Base-by-base conservation (phyloP, 2,329 filamentous ascomycete species). In the Stemphylium beticola region DNA sequence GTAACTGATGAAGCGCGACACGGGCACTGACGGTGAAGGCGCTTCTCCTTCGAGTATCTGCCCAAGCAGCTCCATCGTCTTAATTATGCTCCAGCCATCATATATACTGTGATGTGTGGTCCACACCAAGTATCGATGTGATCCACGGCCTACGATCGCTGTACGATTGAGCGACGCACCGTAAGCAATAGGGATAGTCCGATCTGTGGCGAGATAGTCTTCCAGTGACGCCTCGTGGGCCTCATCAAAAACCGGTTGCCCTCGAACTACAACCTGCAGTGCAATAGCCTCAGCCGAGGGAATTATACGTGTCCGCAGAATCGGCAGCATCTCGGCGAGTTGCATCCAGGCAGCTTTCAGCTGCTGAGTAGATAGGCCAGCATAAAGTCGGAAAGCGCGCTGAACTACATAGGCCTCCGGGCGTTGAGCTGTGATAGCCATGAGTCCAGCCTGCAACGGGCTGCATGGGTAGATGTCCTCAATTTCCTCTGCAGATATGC, bases 331-430 rank as follows among this genome's bases (percentile, higher is more conserved):
- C 4, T 71, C 53, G 8, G 78, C 72, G 11, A 74, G 68, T 7
- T 68, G 62, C 39, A 76, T 69, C 78, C 78, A 81, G 1, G 78
- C 71, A 5, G 64, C 54, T 54, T 76, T 76, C 64, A 80, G 78
- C 17, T 3, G 15, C 4, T 1, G 58, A 1, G 20, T 61, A 48
- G 8, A 53, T 36, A n/a, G 3, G 12, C 11, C 2, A 20, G 39
- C 3, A 60, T 12, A 9, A n/a, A n/a, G n/a, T n/a, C 64, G 63
- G 58, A 76, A 77, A 0, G 75, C 63, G 18, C 73, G 73, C 17
- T 81, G 81, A 1, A 80, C 81, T 3, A 85, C 77, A 37, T 85
- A 85, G 0, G 81, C 78, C 40, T 81, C 82, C 32, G 76, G 76
- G n/a, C n/a, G 22, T 81, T 74, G 61, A n/a, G 14, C 17, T 15